Conservation (phyloP, 164 flowering plant species). For the Tinospora cordifolia region DNA sequence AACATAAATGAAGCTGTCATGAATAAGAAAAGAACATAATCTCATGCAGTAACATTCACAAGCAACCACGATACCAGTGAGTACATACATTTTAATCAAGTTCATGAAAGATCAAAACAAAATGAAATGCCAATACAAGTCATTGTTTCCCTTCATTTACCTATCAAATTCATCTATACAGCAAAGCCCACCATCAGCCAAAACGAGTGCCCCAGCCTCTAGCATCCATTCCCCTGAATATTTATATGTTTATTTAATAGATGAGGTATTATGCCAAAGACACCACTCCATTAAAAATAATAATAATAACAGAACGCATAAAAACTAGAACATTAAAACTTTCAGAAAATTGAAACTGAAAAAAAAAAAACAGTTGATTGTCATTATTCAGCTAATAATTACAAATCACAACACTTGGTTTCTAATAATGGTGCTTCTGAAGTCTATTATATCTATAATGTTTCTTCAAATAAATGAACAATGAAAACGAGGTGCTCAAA, state of each 20-base stretch:
- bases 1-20: not conserved
- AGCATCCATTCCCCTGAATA: conserved; percentile 88
- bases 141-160: conserved; percentile 25
- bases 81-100: no score
- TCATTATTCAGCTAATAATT: not conserved
- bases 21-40: not conserved
- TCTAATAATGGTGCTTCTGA: not conserved
- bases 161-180: conserved; percentile 98
- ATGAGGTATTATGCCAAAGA: not conserved
- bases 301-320: not conserved
- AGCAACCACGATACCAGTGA: not conserved
- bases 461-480: not conserved
- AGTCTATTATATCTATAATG: not conserved
- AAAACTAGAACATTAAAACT: not conserved
- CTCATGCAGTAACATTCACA: not conserved
- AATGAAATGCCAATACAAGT: not conserved
- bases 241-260: not conserved
- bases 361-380: conserved; percentile 1
- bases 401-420: not conserved
- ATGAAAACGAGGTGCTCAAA: not conserved
- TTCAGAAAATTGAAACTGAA: not conserved
- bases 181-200: conserved; percentile 98
- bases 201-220: conserved; percentile 98
- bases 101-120: not conserved
- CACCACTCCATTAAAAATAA: not conserved